These are phyloP conservation scores for Arabidopsis thaliana DNA, from an alignment of 345 rosid species.

Conservation along the genomic window DNA sequence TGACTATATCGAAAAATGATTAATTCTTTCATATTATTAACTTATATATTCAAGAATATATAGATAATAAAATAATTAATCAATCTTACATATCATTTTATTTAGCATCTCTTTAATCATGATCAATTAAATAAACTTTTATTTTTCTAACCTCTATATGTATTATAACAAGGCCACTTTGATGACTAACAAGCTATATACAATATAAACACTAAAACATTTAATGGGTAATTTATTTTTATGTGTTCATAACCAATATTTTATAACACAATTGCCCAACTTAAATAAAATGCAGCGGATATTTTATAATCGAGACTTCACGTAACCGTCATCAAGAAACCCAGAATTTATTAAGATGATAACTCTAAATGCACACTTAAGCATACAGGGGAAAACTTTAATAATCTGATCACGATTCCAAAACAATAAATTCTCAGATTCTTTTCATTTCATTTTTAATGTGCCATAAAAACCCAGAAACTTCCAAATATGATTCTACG, in stretches of 20 bases:
- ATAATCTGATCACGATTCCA: too few species aligned
- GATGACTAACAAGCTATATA: not conserved
- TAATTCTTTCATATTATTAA: too few species aligned
- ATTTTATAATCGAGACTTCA: too few species aligned
- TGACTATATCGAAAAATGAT: not conserved
- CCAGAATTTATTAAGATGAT: too few species aligned
- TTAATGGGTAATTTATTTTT: not conserved
- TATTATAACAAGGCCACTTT: constrained; percentile 1
- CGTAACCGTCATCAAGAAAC: too few species aligned
- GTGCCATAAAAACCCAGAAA: too few species aligned
- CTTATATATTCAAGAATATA: not conserved
- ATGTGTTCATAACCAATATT: not conserved
- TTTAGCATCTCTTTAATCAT: constrained; percentile 9
- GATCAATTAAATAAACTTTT: not conserved
- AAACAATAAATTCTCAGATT: too few species aligned
- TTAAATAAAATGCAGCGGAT: not conserved
- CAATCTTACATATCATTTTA: not conserved
- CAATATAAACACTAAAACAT: not conserved
- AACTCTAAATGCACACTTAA: too few species aligned
- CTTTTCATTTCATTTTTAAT: too few species aligned
- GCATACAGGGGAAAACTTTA: too few species aligned
- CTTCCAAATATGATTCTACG: too few species aligned
- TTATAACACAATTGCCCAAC: not conserved
- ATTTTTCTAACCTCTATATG: not conserved
- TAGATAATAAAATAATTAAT: not conserved